Conservation (phyloP, 2,329 filamentous ascomycete genomes). For the Dactylonectria macrodidyma region DNA sequence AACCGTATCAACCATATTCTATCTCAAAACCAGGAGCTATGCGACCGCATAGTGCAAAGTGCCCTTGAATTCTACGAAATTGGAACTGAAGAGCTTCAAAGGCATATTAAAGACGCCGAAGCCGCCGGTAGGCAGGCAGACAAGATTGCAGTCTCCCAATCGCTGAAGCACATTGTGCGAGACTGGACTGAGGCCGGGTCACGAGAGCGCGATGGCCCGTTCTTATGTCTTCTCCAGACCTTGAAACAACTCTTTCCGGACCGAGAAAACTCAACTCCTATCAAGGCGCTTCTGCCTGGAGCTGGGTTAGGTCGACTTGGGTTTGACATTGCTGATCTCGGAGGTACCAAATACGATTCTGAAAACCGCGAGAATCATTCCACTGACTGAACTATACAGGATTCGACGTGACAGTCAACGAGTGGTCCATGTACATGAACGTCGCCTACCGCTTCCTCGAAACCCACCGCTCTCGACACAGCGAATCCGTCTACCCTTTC, state of each 20-base stretch:
- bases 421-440: conserved; percentile 73
- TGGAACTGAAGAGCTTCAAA: conserved; percentile 59
- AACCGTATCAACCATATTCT: conserved; percentile 59
- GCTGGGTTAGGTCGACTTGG: conserved; percentile 67
- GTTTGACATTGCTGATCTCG: conserved; percentile 63
- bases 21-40: conserved; percentile 61
- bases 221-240: conserved; percentile 55
- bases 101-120: conserved; percentile 57
- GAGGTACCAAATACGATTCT: conserved; percentile 44
- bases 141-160: conserved; percentile 64
- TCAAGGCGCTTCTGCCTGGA: conserved; percentile 66
- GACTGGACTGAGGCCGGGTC: conserved; percentile 68
- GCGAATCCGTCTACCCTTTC: conserved; percentile 63
- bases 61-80: conserved; percentile 65
- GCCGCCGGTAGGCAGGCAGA: conserved; percentile 59
- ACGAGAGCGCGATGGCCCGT: conserved; percentile 61
- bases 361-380: background rate
- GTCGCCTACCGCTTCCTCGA: conserved; percentile 66
- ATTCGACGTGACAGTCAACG: conserved; percentile 69
- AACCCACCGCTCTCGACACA: conserved; percentile 41
- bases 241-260: conserved; percentile 53
- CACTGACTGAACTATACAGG: conserved; percentile 44
- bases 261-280: conserved; percentile 10
- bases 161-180: conserved; percentile 70
- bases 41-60: conserved; percentile 60